Base-by-base conservation (phyloP, 1,139 yeast genomes). In the Candida tropicalis region DNA sequence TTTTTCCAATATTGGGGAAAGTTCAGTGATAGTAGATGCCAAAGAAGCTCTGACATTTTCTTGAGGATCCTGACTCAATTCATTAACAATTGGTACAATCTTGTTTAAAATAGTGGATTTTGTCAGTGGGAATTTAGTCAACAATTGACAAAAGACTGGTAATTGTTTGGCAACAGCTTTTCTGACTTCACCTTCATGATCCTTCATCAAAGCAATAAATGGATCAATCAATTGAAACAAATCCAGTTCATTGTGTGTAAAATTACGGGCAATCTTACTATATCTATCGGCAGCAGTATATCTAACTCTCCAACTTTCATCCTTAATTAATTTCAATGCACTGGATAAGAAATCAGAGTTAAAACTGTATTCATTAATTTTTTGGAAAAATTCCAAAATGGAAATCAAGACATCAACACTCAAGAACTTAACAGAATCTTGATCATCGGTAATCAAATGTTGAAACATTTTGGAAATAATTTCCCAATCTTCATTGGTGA, bases 261-360 rank as follows among this genome's bases (percentile, higher is more conserved):
- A 84, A 53, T 83, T 83, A 22, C 69, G 60, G 3, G 96, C 89
- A 49, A 95, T 78, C 51, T 76, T 74, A 55, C 84, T 87, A 60
- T 89, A 91, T 58, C 90, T 79, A 62, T 91, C 97, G 22, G 98
- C 97, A 22, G 96, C 96, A 81, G 95, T 90, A 68, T 93, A 95
- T 58, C 99, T 81, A 44, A 95, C 98, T 65, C 99, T 84, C 99
- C 99, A 95, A 58, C 96, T 87, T 66, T 89, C 91, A 68, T 95
- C 99, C 52, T 76, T 79, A 50, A 88, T 84, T 53, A 95, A 76
- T 52, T 82, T 81, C 49, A 85, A 75, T 48, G 65, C 61, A 48
- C 80, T 76, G 41, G 75, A 71, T 50, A 85, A 73, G 48, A 85
- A 73, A 53, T 82, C 87, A 34, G 78, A 71, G 53, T 80, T 76